These are phyloP conservation scores for Bipolaris zeicola DNA, from an alignment of 2,329 filamentous ascomycete genomes.

Conservation along the genomic window DNA sequence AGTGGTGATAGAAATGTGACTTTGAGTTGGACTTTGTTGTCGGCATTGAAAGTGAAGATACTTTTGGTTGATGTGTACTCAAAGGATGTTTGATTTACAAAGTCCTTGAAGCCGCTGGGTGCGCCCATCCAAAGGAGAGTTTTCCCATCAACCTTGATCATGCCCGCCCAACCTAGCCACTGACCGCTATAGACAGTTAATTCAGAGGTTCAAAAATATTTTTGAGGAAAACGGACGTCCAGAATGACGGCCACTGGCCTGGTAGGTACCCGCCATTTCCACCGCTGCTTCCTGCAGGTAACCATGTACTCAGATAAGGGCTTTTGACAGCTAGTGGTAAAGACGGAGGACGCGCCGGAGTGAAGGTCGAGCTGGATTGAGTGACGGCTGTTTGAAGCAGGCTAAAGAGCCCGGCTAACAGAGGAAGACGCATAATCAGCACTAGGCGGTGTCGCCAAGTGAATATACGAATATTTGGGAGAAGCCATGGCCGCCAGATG, in stretches of 20 bases:
- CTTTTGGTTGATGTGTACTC: constrained; percentile 76
- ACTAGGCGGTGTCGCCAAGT: not conserved
- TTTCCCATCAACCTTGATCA: constrained; percentile 67
- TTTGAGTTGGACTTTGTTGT: constrained; percentile 65
- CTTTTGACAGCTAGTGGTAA: constrained; percentile 75
- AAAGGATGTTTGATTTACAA: constrained; percentile 66
- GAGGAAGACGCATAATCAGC: constrained; percentile 28
- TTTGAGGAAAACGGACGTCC: constrained; percentile 53
- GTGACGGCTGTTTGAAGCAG: constrained; percentile 22
- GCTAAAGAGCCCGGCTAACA: constrained; percentile 22
- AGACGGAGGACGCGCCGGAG: constrained; percentile 68
- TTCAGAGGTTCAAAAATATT: constrained; percentile 48
- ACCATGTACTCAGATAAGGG: constrained; percentile 76
- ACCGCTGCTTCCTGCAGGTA: constrained; percentile 64
- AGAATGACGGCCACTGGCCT: constrained; percentile 72
- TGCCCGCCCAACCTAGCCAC: constrained; percentile 68
- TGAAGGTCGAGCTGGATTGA: constrained; percentile 59
- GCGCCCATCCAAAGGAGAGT: constrained; percentile 49
- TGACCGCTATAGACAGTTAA: constrained; percentile 54
- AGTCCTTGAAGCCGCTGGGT: constrained; percentile 52
- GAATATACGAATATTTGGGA: not conserved
- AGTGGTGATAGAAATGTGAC: constrained; percentile 74
- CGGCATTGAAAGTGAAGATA: constrained; percentile 70
- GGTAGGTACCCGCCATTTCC: constrained; percentile 70
- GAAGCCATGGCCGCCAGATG: not conserved